Base-by-base conservation (phyloP, 169 alveolate species). In the Plasmodium chabaudi region DNA sequence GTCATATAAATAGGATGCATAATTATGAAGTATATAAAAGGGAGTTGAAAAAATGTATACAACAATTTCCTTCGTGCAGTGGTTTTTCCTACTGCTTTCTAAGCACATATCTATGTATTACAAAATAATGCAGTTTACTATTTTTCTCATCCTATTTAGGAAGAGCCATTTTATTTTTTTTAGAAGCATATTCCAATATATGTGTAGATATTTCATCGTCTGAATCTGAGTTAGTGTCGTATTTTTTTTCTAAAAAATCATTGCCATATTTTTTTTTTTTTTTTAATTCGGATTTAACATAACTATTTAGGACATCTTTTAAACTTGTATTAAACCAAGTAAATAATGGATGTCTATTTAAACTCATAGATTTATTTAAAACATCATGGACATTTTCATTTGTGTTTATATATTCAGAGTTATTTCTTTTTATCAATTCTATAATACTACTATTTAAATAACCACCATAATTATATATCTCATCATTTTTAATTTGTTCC, bases 401-500 rank as follows among this genome's bases (percentile, higher is more conserved):
- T 19, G 47, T 64, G 4, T 77, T 63, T n/a, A 63, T n/a, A 19
- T 46, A 46, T n/a, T 77, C 88, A 25, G 57, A 46, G 53, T 77
- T 23, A 23, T 77, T 75, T 49, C 49, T 82, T 44, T 65, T 82
- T 12, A 82, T 53, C 60, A 61, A 39, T 19, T 82, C 90, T 23
- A 82, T 46, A 44, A 70, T 82, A 47, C 44, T 46, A 47, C 61
- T 25, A 67, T 82, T 67, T 56, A 82, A 56, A 67, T 82, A 82
- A n/a, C 90, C 90, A 27, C 90, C 90, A 65, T 82, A 67, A 60
- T 61, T 82, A 70, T 82, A 82, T 27, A 82, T 7, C 19, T 82
- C 82, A 82, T 82, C 90, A 10, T 25, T 46, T 82, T 82, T 82
- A 25, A 82, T 82, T 82, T 60, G 90, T 67, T 82, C 90, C 23